Evolutionary conservation across 2,329 filamentous ascomycete genomes (phyloP).

Genomic region (Trichoderma sp.): DNA sequence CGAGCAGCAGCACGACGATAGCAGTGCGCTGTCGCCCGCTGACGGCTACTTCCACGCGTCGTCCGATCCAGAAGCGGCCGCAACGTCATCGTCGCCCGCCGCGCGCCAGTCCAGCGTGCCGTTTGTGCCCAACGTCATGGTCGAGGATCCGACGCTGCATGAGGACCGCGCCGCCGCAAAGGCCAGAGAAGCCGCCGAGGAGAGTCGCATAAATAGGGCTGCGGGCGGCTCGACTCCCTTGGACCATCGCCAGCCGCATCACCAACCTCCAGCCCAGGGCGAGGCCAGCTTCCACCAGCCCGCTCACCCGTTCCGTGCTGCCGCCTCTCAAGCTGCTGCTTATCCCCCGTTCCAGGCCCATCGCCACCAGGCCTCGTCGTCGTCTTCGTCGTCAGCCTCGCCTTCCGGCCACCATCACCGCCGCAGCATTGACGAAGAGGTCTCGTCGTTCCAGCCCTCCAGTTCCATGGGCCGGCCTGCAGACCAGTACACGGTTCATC

Average conservation of each 20-base stretch:
- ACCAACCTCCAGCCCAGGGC: slow-evolving; percentile 1
- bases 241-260: slow-evolving; percentile 12
- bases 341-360: not conserved
- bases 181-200: slow-evolving; percentile 47
- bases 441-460: slow-evolving; percentile 1
- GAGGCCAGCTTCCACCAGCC: not conserved
- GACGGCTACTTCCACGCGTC: slow-evolving; percentile 55
- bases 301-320: not conserved
- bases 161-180: slow-evolving; percentile 42
- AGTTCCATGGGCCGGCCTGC: slow-evolving; percentile 2
- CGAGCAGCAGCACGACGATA: slow-evolving; percentile 34
- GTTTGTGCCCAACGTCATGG: slow-evolving; percentile 50
- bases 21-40: slow-evolving; percentile 48
- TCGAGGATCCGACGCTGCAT: slow-evolving; percentile 51
- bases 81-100: slow-evolving; percentile 30
- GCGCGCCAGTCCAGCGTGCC: slow-evolving; percentile 41
- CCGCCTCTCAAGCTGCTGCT: not conserved
- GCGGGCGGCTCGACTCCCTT: slow-evolving; percentile 26
- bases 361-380: not conserved
- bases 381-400: slow-evolving; percentile 19
- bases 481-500: slow-evolving; percentile 29
- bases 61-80: slow-evolving; percentile 27
- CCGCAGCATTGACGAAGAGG: slow-evolving; percentile 32
- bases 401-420: slow-evolving; percentile 29
- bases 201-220: slow-evolving; percentile 39